Percentiles rank a stretch among this genome's conserved stretches.
Conservation (phyloP, 2,329 filamentous ascomycete species). For the Beauveria rudraprayagi region DNA sequence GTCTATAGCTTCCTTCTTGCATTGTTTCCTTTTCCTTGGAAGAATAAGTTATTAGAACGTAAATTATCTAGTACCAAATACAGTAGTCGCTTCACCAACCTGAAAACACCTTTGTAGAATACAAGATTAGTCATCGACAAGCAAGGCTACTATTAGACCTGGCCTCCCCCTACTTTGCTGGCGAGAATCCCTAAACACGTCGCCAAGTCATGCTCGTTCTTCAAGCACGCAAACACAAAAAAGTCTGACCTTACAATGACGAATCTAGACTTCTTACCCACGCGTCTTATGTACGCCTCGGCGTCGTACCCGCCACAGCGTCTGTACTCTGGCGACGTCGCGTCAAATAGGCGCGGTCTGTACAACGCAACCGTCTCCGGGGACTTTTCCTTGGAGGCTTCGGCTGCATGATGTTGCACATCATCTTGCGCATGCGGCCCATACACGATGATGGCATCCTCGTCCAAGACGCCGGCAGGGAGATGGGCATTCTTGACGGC, state of each 20-base stretch:
- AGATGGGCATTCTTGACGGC: not conserved
- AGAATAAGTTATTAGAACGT: no score
- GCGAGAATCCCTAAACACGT: not conserved
- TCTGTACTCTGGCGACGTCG: not conserved
- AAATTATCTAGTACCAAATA: no score
- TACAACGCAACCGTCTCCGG: not conserved
- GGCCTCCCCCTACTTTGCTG: not conserved
- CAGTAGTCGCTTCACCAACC: no score
- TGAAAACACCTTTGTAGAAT: no score
- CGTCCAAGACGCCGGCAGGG: not conserved
- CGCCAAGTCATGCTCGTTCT: not conserved
- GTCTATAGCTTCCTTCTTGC: no score
- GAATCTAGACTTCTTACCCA: constrained; percentile 2
- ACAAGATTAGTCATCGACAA: no score
- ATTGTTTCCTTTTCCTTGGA: no score
- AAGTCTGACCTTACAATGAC: constrained; percentile 12
- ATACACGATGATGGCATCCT: not conserved
- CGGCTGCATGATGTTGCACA: not conserved
- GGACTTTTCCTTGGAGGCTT: not conserved
- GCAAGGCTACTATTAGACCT: no score
- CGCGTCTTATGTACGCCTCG: constrained; percentile 2
- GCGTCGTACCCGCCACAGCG: not conserved
- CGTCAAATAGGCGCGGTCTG: not conserved
- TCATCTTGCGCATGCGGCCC: not conserved
- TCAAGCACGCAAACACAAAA: constrained; percentile 13